These are phyloP conservation scores for Fusarium metavorans DNA, from an alignment of 2,329 filamentous ascomycete genomes.

Conservation along the genomic window DNA sequence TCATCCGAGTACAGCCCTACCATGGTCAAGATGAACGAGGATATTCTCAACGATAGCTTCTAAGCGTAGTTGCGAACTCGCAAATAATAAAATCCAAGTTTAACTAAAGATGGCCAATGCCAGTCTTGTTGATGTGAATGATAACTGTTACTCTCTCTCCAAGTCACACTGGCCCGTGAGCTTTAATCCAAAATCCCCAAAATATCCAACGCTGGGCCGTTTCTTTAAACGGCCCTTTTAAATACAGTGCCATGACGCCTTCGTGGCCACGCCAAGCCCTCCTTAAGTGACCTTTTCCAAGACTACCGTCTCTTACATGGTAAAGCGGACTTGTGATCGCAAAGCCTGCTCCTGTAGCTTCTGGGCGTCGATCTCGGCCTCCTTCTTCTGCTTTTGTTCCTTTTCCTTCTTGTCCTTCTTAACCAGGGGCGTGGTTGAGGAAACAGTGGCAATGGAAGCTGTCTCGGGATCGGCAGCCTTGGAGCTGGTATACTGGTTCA, in stretches of 20 bases:
- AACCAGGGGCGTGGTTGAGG: constrained; percentile 41
- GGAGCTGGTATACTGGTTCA: constrained; percentile 17
- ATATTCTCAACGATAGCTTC: constrained; percentile 73
- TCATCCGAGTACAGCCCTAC: constrained; percentile 72
- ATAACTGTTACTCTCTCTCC: constrained; percentile 12
- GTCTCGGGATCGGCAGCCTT: constrained; percentile 39
- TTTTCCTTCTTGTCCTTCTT: constrained; percentile 31
- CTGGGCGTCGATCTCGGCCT: constrained; percentile 33
- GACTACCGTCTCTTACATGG: constrained; percentile 31
- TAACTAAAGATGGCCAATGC: neutral
- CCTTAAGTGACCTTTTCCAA: neutral
- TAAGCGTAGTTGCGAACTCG: constrained; percentile 44
- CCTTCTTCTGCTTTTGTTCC: constrained; percentile 13
- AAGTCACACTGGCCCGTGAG: neutral
- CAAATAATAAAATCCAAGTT: neutral
- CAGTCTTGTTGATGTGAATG: constrained; percentile 12
- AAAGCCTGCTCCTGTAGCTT: constrained; percentile 46
- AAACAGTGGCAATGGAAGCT: constrained; percentile 42
- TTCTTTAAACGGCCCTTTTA: neutral
- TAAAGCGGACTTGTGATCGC: constrained; percentile 44
- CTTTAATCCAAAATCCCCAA: neutral
- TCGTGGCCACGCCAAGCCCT: neutral
- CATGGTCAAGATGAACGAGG: constrained; percentile 73
- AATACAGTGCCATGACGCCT: neutral
- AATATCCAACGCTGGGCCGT: neutral